These are phyloP conservation scores for Stentor roeselii DNA, from an alignment of 73 alveolate genomes.

Conservation along the genomic window DNA sequence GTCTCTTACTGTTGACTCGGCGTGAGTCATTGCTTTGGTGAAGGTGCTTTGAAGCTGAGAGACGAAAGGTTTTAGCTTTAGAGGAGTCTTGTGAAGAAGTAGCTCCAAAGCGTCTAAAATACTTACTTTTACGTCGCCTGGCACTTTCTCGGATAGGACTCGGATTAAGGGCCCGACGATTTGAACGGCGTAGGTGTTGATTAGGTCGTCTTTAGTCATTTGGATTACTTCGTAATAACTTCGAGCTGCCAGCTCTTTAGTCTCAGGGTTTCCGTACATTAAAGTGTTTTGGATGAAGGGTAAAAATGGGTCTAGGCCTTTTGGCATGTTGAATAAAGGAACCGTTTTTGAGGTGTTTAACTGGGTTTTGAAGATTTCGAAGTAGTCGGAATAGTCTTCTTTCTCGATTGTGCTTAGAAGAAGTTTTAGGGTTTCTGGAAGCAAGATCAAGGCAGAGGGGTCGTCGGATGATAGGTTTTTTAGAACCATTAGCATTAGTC, in stretches of 20 bases:
- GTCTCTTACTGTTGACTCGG: conserved; percentile 24
- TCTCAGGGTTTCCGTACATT: conserved; percentile 25
- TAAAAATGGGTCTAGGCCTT: conserved; percentile 29
- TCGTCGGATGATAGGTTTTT: neutral
- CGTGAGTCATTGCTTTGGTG: conserved; percentile 42
- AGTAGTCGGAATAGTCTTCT: neutral
- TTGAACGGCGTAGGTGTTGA: conserved; percentile 28
- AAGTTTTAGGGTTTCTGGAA: conserved; percentile 15
- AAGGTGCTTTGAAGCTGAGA: conserved; percentile 57
- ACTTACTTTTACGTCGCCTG: conserved; percentile 51
- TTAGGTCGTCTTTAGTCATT: neutral
- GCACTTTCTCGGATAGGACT: conserved; percentile 64
- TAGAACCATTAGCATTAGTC: neutral
- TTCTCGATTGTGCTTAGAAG: neutral
- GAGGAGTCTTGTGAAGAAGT: conserved; percentile 18
- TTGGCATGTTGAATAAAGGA: conserved; percentile 8
- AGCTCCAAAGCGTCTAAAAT: conserved; percentile 50
- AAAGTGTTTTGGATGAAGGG: conserved; percentile 8
- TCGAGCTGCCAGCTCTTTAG: conserved; percentile 13
- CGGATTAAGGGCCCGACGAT: conserved; percentile 70
- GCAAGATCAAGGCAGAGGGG: neutral
- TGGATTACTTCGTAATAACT: neutral
- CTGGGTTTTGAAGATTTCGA: neutral
- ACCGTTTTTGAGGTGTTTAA: neutral
- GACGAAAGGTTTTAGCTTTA: conserved; percentile 44